These are phyloP conservation scores for Hanseniaspora clermontiae DNA, from an alignment of 805 yeast genomes.

Conservation along the genomic window DNA sequence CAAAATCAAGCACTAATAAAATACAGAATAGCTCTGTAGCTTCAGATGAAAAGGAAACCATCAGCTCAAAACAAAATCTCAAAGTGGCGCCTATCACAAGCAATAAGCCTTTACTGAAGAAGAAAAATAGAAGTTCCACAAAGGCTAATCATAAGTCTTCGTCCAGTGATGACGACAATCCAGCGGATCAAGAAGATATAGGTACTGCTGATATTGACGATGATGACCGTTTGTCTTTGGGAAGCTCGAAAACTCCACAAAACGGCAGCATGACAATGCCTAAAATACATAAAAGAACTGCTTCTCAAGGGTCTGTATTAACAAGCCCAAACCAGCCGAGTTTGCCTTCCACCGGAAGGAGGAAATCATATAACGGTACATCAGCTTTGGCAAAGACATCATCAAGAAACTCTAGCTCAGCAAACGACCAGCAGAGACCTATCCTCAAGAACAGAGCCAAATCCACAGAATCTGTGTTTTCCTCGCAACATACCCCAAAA, in stretches of 20 bases:
- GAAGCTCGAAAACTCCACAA: neutral
- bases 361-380: neutral
- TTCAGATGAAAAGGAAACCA: neutral
- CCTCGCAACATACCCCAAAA: slow-evolving; percentile 1
- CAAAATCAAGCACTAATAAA: neutral
- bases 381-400: neutral
- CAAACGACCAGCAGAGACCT: neutral
- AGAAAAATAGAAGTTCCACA: neutral
- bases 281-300: slow-evolving; percentile 1
- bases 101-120: slow-evolving; percentile 3
- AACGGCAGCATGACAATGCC: neutral
- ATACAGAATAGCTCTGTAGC: neutral
- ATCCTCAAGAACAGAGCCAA: neutral
- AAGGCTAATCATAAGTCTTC: neutral
- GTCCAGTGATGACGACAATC: neutral
- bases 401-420: slow-evolving; percentile 6
- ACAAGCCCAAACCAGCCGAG: neutral
- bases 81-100: slow-evolving; percentile 1
- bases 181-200: slow-evolving; percentile 1
- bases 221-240: neutral
- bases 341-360: neutral
- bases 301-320: slow-evolving; percentile 8
- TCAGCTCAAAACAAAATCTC: neutral
- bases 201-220: slow-evolving; percentile 5
- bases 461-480: slow-evolving; percentile 1